Evolutionary conservation across 2,329 filamentous ascomycete genomes (phyloP), one percentile per base, ranked within the genome.

Genomic region (Pseudopithomyces maydicus): DNA sequence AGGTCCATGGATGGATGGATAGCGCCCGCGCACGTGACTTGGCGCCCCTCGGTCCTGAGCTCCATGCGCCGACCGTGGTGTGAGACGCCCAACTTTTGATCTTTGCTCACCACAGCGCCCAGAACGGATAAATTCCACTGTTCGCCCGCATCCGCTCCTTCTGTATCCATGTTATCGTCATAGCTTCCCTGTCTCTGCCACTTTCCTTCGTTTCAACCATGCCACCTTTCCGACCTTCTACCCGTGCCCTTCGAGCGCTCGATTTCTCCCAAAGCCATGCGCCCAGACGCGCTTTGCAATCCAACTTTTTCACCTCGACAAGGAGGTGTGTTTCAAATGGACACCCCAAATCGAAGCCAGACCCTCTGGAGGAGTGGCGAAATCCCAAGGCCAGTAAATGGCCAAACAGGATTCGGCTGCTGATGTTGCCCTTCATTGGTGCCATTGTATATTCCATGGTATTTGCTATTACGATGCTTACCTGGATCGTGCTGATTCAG

Each of bases 371-470:
- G 55, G 67, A 62, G 66, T 73, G 56, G 73, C 74, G 68, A 62
- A 73, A 69, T 65, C 70, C 63, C 57, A 67, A 62, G 67, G 59
- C 77, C 8, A 74, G 66, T 64, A 70, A 69, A 62, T 74, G 71
- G 71, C 66, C 66, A 8, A 70, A 78, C 45, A 77, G 80, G 67
- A 78, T 79, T 35, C 69, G 79, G 35, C 61, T 81, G 45, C 74
- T 76, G 2, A 71, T 82, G 56, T 65, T 87, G 51, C 80, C 82
- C 57, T 79, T 85, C 62, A 77, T 82, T 43, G 78, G 80, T 23
- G 78, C 83, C 7, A 63, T 88, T 39, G 77, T 83, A 45, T 88
- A 87, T 77, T 84, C 82, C 55, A 84, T 87, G 81, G 86, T 87
- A 78, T 58, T 76, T 51, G 19, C 23, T 11, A 11, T 5, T 53